phyloP scores from a whole-genome alignment of 2,329 filamentous ascomycete genomes.

The Cladophialophora chaetospira region DNA sequence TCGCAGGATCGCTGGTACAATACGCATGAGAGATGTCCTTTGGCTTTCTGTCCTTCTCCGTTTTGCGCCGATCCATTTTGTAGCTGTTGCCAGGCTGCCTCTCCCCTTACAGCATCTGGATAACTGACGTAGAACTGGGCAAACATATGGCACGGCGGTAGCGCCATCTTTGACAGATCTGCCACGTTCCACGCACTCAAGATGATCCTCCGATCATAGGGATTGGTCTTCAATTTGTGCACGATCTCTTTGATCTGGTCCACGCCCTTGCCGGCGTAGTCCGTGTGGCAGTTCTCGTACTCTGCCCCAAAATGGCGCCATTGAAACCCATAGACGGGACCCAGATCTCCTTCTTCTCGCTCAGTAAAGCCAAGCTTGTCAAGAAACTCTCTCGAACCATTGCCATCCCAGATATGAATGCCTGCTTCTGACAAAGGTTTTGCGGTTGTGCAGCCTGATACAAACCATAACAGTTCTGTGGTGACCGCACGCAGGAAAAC shows the following conservation, averaged over 20 bases:
- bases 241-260: conserved; percentile 94
- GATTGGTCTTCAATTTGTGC: conserved; percentile 76
- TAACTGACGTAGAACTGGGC: conserved; percentile 92
- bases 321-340: conserved; percentile 97
- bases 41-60: conserved; percentile 42
- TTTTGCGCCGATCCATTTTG: not conserved
- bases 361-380: conserved; percentile 80
- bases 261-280: conserved; percentile 86
- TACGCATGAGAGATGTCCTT: conserved; percentile 79
- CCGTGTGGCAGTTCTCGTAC: conserved; percentile 74
- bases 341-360: conserved; percentile 83
- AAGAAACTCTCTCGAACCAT: conserved; percentile 86
- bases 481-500: conserved; percentile 90
- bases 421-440: conserved; percentile 73
- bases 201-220: conserved; percentile 88
- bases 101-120: conserved; percentile 48
- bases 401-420: conserved; percentile 98
- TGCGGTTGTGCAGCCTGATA: conserved; percentile 80
- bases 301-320: conserved; percentile 97
- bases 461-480: conserved; percentile 94
- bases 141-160: conserved; percentile 97
- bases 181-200: conserved; percentile 91
- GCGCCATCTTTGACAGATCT: conserved; percentile 82
- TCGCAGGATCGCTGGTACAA: conserved; percentile 94
- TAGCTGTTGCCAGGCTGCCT: conserved; percentile 27